Conservation (phyloP, 106 monocot species). For the Vanilla planifolia region DNA sequence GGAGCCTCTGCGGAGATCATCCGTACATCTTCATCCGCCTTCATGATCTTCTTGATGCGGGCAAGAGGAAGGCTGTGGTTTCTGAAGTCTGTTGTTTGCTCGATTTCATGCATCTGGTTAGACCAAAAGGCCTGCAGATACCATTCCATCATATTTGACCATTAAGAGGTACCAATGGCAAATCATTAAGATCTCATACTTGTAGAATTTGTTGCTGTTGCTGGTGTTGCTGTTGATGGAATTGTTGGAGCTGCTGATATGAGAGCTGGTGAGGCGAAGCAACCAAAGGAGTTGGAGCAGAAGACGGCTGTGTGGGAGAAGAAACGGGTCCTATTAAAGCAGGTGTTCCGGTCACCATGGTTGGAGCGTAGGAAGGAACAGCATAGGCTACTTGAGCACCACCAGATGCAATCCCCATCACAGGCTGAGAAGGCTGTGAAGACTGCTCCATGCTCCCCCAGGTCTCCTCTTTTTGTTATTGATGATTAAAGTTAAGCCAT, state of each 20-base stretch:
- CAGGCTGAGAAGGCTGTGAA: conserved; percentile 14
- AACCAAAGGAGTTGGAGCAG: conserved; percentile 2
- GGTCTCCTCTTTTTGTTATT: too few relatives aligned
- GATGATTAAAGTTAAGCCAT: too few relatives aligned
- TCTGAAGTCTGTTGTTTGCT: conserved; percentile 65
- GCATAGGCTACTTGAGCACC: conserved; percentile 25
- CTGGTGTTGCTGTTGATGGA: conserved; percentile 37
- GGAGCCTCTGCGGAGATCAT: conserved; percentile 90
- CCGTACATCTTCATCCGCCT: conserved; percentile 81
- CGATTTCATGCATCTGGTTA: conserved; percentile 68
- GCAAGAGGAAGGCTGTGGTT: conserved; percentile 77
- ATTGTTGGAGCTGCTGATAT: conserved; percentile 24
- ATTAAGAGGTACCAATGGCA: too few relatives aligned
- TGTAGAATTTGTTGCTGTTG: too few relatives aligned
- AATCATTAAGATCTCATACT: too few relatives aligned
- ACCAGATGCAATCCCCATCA: conserved; percentile 8
- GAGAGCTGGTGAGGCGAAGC: conserved; percentile 7
- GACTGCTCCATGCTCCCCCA: conserved; percentile 30
- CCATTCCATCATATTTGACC: too few relatives aligned
- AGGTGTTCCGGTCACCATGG: conserved; percentile 13
- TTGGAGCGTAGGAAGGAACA: conserved; percentile 15
- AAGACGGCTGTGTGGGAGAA: not conserved
- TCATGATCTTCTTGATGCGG: conserved; percentile 96
- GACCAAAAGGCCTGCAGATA: conserved; percentile 73
- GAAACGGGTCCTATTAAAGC: conserved; percentile 2